Conservation (phyloP, 169 alveolate genomes). For the Plasmodium billcollinsi region DNA sequence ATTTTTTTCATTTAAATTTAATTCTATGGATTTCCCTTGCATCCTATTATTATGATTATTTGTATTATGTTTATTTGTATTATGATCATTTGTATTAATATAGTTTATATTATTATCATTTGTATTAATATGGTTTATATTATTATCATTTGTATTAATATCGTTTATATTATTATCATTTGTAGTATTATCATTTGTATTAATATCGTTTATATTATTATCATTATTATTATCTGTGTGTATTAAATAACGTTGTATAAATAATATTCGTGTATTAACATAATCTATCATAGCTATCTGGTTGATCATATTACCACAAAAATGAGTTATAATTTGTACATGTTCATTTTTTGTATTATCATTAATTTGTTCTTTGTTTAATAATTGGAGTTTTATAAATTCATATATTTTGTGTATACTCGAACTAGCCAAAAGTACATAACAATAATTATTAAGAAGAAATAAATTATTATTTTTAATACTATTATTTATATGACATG, state of each 20-base stretch:
- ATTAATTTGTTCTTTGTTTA: constrained; percentile 18
- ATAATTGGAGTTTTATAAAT: constrained; percentile 27
- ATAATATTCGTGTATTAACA: constrained; percentile 38
- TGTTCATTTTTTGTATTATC: constrained; percentile 43
- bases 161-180: constrained; percentile 17
- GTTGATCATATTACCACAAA: constrained; percentile 71
- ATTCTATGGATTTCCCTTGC: too few relatives aligned
- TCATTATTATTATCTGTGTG: background rate
- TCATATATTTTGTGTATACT: constrained; percentile 30
- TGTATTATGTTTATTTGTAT: background rate
- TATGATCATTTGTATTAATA: constrained; percentile 1
- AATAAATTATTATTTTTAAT: constrained; percentile 24
- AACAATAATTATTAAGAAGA: constrained; percentile 42
- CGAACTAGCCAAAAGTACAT: constrained; percentile 69
- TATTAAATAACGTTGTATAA: constrained; percentile 62
- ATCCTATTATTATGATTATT: constrained; percentile 15
- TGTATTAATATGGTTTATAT: background rate
- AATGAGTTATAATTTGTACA: constrained; percentile 68
- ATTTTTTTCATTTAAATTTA: constrained; percentile 1
- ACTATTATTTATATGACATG: constrained; percentile 58
- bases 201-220: background rate
- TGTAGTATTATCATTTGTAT: background rate
- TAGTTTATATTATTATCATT: background rate
- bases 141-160: background rate
- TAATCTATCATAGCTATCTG: constrained; percentile 67